Evolutionary conservation across 106 monocot genomes (phyloP).

Genomic region (Apostasia ramifera): DNA sequence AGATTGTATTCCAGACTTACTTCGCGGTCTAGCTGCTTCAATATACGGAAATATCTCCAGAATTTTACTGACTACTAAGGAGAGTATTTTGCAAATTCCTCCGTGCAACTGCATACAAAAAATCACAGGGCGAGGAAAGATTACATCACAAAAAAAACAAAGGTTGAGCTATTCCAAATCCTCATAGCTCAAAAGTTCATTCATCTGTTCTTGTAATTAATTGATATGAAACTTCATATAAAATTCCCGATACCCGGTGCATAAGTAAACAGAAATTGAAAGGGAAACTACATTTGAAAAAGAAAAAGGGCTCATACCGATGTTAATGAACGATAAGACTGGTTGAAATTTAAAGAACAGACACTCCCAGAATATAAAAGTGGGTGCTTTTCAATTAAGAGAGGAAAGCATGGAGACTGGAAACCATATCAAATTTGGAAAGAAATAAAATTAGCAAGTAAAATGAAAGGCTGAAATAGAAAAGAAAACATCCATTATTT

Average conservation of each 20-base stretch:
- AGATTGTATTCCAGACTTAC: conserved; percentile 87
- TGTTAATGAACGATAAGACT: neutral
- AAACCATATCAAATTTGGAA: neutral
- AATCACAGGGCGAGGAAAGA: too few species aligned
- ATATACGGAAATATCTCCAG: conserved; percentile 67
- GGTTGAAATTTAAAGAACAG: too few species aligned
- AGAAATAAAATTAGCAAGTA: neutral
- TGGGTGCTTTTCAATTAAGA: too few species aligned
- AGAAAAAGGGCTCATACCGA: too few species aligned
- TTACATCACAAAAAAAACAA: too few species aligned
- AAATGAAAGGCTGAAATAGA: neutral
- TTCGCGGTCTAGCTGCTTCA: conserved; percentile 80
- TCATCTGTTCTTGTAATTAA: too few species aligned
- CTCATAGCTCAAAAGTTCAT: too few species aligned
- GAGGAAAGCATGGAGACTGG: too few species aligned
- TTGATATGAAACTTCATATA: neutral
- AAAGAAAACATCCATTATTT: neutral
- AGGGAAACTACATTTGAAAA: neutral
- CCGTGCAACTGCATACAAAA: conserved; percentile 64
- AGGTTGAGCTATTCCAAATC: too few species aligned
- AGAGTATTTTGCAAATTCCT: conserved; percentile 51
- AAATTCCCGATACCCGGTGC: neutral
- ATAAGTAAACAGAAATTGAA: neutral
- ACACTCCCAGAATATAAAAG: too few species aligned
- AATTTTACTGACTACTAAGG: conserved; percentile 52